Base-by-base conservation (phyloP, 495 filamentous ascomycete species). In the Xylaria acuta region DNA sequence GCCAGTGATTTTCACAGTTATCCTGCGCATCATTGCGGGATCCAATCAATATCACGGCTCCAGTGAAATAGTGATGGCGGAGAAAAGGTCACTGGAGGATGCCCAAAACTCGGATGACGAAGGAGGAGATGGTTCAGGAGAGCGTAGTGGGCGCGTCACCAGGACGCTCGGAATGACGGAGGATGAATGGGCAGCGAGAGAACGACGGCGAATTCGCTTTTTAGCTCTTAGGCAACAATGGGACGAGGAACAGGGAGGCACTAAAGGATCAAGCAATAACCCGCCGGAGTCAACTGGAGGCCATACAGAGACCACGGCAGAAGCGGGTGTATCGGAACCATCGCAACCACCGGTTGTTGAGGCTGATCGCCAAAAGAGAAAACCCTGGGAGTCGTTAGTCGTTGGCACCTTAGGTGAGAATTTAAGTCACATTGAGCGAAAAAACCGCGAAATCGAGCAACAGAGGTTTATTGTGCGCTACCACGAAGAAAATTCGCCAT, bases 401-500 rank as follows among this genome's bases (percentile, higher is more conserved):
- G 70, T 80, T 60, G 78, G 78, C 34, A 69, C 67, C 45, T 5
- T 78, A 11, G 81, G 82, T 8, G 81, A 84, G 56, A 82, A 84
- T 40, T 69, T 81, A 34, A 84, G 77, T 40, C 73, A 73, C 25
- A 83, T 85, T 30, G 76, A 84, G 69, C 64, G 76, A 20, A 84
- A 82, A 27, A 75, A 83, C 53, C 75, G 84, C 22, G 78, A 80
- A 69, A 77, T 85, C 22, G 76, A 77, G 30, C 83, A 80, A 25
- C 75, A 77, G 8, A 75, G 76, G 9, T 76, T 80, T 36, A 80
- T 80, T 69, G 67, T 78, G 8, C 69, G 74, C 9, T 67, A 80
- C 58, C 80, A 84, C 36, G 67, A 74, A 12, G 30, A 79, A 11
- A 65, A 80, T 45, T 81, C 82, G 36, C 74, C 77, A 40, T 38